Percentiles rank a stretch among this genome's conserved stretches.
Evolutionary conservation across 2,329 filamentous ascomycete genomes (phyloP).

Genomic region (Harringtonia lauricola): DNA sequence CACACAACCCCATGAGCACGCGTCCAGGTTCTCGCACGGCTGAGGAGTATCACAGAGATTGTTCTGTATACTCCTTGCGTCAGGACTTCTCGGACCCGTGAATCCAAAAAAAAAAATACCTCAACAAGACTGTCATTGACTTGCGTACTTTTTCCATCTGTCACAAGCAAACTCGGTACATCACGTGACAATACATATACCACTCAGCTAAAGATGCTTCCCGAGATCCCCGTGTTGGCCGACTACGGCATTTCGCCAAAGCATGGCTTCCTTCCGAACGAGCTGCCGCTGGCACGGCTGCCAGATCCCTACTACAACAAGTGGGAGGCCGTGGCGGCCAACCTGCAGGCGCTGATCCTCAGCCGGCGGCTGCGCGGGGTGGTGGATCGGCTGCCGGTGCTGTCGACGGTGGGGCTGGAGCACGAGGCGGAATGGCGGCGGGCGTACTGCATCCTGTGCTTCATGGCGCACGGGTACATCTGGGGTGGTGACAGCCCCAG

Average conservation of each 20-base stretch:
- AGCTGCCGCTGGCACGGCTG: constrained; percentile 67
- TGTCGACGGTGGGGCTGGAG: constrained; percentile 72
- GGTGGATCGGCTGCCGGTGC: constrained; percentile 69
- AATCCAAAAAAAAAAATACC: neutral
- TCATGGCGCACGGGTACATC: constrained; percentile 91
- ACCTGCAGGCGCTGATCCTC: constrained; percentile 77
- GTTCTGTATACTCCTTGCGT: constrained; percentile 55
- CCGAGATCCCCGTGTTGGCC: constrained; percentile 49
- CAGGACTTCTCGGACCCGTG: constrained; percentile 28
- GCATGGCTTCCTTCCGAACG: constrained; percentile 79
- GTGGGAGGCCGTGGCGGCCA: constrained; percentile 81
- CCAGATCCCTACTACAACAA: constrained; percentile 88
- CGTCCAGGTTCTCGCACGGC: constrained; percentile 35
- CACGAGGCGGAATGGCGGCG: constrained; percentile 86
- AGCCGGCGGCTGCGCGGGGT: constrained; percentile 72
- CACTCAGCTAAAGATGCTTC: too few relatives aligned
- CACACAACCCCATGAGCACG: constrained; percentile 22
- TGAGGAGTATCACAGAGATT: constrained; percentile 49
- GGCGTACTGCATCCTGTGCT: constrained; percentile 80
- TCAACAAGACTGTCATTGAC: too few relatives aligned
- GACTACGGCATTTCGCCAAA: constrained; percentile 72
- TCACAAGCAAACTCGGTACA: neutral
- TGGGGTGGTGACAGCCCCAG: constrained; percentile 79
- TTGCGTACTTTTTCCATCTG: neutral
- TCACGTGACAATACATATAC: neutral